Percentiles rank a stretch among this genome's conserved stretches.
phyloP scores from a whole-genome alignment of 192 early-diverging fungal species.

The Coemansia sp. region DNA sequence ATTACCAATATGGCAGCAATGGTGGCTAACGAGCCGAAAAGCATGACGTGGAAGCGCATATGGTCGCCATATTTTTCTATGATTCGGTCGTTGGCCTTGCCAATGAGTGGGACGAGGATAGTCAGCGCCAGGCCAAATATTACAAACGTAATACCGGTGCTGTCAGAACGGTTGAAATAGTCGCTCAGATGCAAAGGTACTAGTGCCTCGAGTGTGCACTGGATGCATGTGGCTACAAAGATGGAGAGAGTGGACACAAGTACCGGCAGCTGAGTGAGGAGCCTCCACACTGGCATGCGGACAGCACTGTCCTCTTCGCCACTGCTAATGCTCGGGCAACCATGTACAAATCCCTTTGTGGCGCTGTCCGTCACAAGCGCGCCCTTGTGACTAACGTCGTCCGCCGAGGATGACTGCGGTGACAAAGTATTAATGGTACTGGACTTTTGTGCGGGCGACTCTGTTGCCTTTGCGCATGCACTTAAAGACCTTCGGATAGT shows the following conservation, averaged over 20 bases:
- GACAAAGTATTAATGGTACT: background rate
- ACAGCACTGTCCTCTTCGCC: background rate
- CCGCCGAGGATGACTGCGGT: background rate
- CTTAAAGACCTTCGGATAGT: background rate
- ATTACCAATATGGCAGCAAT: conserved; percentile 18
- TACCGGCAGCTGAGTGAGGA: conserved; percentile 23
- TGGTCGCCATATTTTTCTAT: conserved; percentile 24
- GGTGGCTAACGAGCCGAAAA: conserved; percentile 19
- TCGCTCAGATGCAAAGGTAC: conserved; percentile 38
- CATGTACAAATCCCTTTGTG: background rate
- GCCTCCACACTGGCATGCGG: conserved; percentile 23
- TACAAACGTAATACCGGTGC: conserved; percentile 31
- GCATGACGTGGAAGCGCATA: conserved; percentile 34
- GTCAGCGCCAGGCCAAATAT: conserved; percentile 32
- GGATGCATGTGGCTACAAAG: conserved; percentile 23
- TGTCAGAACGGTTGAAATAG: conserved; percentile 11
- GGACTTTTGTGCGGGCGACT: background rate
- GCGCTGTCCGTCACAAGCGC: background rate
- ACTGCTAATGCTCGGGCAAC: background rate
- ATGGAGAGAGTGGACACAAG: conserved; percentile 27
- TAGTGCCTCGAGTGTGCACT: conserved; percentile 33
- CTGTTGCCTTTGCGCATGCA: background rate
- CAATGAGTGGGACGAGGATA: conserved; percentile 20
- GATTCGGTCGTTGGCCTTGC: conserved; percentile 22
- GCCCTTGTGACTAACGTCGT: background rate